phyloP scores from a whole-genome alignment of 441 rosid genomes.

The Raphanus hybrid region DNA sequence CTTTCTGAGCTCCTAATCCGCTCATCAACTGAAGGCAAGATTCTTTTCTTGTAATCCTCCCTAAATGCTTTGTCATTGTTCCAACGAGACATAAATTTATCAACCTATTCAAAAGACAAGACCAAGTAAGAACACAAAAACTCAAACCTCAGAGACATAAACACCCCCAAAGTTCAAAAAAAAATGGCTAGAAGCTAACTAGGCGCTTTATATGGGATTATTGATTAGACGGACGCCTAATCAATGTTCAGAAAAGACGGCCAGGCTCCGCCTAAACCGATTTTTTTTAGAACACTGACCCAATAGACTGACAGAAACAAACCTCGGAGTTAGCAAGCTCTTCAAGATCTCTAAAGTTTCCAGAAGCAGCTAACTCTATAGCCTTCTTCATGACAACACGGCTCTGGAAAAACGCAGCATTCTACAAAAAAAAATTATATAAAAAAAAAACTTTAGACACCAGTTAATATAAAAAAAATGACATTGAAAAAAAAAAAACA shows the following conservation, averaged over 20 bases:
- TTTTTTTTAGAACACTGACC: not conserved
- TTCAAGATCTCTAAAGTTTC: slow-evolving; percentile 38
- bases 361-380: slow-evolving; percentile 32
- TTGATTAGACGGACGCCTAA: not conserved
- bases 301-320: slow-evolving; percentile 14
- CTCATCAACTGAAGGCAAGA: slow-evolving; percentile 63
- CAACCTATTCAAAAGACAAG: slow-evolving; percentile 52
- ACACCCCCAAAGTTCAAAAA: not conserved
- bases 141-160: slow-evolving; percentile 18
- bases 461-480: not conserved
- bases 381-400: slow-evolving; percentile 39
- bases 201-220: not conserved
- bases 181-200: not conserved
- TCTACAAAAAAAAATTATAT: slow-evolving; percentile 34
- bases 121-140: slow-evolving; percentile 23
- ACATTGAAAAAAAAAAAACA: slow-evolving; percentile 15
- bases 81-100: slow-evolving; percentile 78
- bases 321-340: slow-evolving; percentile 38
- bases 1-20: slow-evolving; percentile 55
- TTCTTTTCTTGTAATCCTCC: slow-evolving; percentile 71
- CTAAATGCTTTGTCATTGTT: slow-evolving; percentile 42
- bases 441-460: not conserved
- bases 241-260: too few relatives aligned
- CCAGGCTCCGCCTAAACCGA: not conserved
- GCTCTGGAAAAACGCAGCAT: slow-evolving; percentile 35